These are phyloP conservation scores for Inga oerstediana DNA, from an alignment of 306 rosid species.

Conservation along the genomic window DNA sequence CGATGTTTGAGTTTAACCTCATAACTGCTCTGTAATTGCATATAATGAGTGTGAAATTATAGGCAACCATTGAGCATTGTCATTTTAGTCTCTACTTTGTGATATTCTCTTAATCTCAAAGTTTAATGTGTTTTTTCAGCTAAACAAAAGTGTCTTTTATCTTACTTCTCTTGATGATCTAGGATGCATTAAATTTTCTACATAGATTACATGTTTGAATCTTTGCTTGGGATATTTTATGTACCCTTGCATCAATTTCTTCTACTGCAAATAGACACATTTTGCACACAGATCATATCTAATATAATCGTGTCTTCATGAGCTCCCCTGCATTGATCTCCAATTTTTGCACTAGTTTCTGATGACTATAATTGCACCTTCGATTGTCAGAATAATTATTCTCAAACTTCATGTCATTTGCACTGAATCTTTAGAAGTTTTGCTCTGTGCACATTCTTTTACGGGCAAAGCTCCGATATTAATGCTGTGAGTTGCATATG, in stretches of 20 bases:
- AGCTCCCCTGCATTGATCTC: background rate
- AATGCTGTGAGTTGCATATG: background rate
- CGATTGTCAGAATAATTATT: background rate
- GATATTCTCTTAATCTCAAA: background rate
- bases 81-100: background rate
- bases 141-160: background rate
- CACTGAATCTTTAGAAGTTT: constrained; percentile 3
- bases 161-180: background rate
- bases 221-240: background rate
- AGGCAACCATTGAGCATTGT: background rate
- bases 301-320: background rate
- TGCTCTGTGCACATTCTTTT: background rate
- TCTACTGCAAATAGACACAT: background rate
- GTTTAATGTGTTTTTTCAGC: too few species aligned
- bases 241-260: background rate
- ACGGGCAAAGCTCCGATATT: background rate
- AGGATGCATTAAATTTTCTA: background rate
- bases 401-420: background rate
- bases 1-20: background rate
- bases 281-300: background rate
- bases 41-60: background rate
- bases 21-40: background rate
- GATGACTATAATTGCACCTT: background rate
- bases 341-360: background rate
- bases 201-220: background rate